Percentiles rank a stretch among this genome's conserved stretches.
phyloP scores from a whole-genome alignment of 495 filamentous ascomycete genomes.

The Talaromyces nanjingensis region DNA sequence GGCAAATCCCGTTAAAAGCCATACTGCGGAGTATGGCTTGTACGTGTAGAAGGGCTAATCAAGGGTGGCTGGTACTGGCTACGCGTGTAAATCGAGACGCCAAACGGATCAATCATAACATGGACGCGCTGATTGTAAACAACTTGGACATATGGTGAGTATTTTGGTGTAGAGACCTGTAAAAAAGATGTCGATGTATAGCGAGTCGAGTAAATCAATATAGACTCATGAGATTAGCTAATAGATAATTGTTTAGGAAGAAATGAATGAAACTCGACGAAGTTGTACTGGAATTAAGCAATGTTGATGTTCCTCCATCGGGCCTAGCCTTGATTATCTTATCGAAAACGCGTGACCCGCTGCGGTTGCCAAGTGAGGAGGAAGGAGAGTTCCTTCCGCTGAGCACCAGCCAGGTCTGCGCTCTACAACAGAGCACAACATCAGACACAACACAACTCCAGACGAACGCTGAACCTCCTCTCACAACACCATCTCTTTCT shows the following conservation, averaged over 20 bases:
- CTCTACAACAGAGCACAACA: neutral
- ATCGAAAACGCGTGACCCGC: constrained; percentile 4
- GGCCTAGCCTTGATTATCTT: neutral
- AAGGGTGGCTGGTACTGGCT: constrained; percentile 1
- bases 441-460: neutral
- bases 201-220: neutral
- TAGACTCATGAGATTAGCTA: neutral
- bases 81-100: neutral
- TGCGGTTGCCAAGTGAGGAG: constrained; percentile 4
- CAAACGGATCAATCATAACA: neutral
- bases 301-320: neutral
- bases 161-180: neutral
- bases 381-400: neutral
- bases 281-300: neutral
- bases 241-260: neutral
- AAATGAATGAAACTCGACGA: neutral
- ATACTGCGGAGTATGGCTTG: neutral
- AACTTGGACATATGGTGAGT: neutral
- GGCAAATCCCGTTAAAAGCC: neutral
- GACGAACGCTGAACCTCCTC: neutral
- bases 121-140: neutral
- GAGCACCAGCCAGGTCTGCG: neutral
- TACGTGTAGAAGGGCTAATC: neutral
- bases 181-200: neutral
- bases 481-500: neutral